Evolutionary conservation across 2,329 filamentous ascomycete genomes (phyloP).

Genomic region (Exophiala sp.): DNA sequence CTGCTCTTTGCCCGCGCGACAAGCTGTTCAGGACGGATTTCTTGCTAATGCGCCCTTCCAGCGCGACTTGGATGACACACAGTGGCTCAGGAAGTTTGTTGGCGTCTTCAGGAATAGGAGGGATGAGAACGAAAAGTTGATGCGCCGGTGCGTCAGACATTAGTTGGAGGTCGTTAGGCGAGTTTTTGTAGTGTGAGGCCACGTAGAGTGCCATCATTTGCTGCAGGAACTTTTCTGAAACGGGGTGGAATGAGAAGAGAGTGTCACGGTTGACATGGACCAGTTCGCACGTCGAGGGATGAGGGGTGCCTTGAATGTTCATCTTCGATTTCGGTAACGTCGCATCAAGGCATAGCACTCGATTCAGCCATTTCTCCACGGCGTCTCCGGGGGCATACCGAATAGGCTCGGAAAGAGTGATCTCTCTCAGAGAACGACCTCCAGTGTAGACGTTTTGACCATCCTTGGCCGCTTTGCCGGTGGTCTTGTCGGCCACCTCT

Average conservation of each 20-base stretch:
- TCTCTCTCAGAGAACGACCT: slow-evolving; percentile 80
- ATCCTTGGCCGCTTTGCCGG: slow-evolving; percentile 64
- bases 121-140: slow-evolving; percentile 88
- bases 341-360: slow-evolving; percentile 85
- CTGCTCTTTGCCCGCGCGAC: slow-evolving; percentile 78
- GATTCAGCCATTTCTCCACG: slow-evolving; percentile 96
- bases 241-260: slow-evolving; percentile 93
- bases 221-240: slow-evolving; percentile 94
- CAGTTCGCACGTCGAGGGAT: slow-evolving; percentile 85
- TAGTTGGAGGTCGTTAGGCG: slow-evolving; percentile 93
- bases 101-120: slow-evolving; percentile 70
- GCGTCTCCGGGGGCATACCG: slow-evolving; percentile 84
- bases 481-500: slow-evolving; percentile 69
- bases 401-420: slow-evolving; percentile 88
- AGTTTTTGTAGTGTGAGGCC: slow-evolving; percentile 96
- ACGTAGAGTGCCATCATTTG: slow-evolving; percentile 98
- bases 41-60: slow-evolving; percentile 91
- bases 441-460: slow-evolving; percentile 54
- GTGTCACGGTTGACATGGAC: slow-evolving; percentile 94
- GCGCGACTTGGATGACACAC: slow-evolving; percentile 86
- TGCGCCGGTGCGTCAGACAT: slow-evolving; percentile 98
- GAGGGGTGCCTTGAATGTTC: slow-evolving; percentile 71
- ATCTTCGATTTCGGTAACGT: slow-evolving; percentile 73
- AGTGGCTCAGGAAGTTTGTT: slow-evolving; percentile 83
- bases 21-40: slow-evolving; percentile 87